Percentiles rank a stretch among this genome's conserved stretches.
These are phyloP conservation scores for Boletus vinaceobasis DNA, from an alignment of 768 basidiomycete species.

Conservation along the genomic window DNA sequence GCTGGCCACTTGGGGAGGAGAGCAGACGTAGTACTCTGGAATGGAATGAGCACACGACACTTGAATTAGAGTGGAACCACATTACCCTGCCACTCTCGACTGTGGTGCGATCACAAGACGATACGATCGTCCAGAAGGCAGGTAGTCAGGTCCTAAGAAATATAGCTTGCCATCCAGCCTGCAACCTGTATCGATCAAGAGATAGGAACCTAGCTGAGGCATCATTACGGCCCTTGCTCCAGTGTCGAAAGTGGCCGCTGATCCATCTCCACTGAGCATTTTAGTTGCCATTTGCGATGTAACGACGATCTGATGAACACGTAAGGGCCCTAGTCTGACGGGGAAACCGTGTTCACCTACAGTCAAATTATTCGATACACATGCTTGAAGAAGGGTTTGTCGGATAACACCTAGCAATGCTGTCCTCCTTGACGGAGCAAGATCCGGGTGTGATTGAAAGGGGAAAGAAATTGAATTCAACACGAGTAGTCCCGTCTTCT, in stretches of 20 bases:
- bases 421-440: constrained; percentile 38
- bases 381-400: constrained; percentile 48
- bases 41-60: constrained; percentile 14
- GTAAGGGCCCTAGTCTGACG: constrained; percentile 3
- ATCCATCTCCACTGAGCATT: constrained; percentile 60
- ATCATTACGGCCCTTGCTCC: constrained; percentile 61
- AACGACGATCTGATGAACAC: constrained; percentile 42
- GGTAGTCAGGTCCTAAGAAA: constrained; percentile 33
- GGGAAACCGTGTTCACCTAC: constrained; percentile 32
- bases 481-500: constrained; percentile 53
- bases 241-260: constrained; percentile 62
- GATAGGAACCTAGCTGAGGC: constrained; percentile 56
- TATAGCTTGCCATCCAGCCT: constrained; percentile 2
- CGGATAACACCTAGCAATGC: constrained; percentile 51
- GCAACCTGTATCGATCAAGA: constrained; percentile 3
- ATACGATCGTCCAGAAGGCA: constrained; percentile 43
- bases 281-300: constrained; percentile 73
- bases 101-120: constrained; percentile 43
- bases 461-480: constrained; percentile 66
- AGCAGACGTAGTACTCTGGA: constrained; percentile 40
- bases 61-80: constrained; percentile 17
- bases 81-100: constrained; percentile 40
- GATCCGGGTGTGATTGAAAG: constrained; percentile 49
- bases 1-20: constrained; percentile 32
- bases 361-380: constrained; percentile 46